Evolutionary conservation across 108 stramenopile genomes (phyloP).

Genomic region (Aurantiochytrium sp.): DNA sequence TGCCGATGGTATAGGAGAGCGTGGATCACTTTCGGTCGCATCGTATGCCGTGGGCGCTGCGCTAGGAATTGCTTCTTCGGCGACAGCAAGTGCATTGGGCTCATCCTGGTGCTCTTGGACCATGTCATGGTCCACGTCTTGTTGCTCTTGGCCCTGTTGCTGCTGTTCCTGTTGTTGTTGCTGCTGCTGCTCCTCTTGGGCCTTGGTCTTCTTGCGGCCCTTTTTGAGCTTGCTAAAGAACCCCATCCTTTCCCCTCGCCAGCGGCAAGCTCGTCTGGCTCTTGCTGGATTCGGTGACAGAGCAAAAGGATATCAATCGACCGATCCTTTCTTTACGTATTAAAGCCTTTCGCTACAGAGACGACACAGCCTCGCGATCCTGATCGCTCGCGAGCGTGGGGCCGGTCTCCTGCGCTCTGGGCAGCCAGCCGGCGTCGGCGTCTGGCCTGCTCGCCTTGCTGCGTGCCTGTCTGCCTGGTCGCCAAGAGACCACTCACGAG

Average conservation of each 20-base stretch:
- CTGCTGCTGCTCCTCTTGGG: not conserved
- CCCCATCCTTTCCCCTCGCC: not conserved
- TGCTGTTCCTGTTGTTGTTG: not conserved
- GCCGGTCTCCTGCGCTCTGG: too few species aligned
- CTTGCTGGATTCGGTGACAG: too few species aligned
- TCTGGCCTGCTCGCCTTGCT: too few species aligned
- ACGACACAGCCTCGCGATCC: too few species aligned
- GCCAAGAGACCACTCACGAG: too few species aligned
- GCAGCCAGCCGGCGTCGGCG: too few species aligned
- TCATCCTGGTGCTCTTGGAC: not conserved
- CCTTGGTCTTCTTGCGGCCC: not conserved
- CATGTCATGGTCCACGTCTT: not conserved
- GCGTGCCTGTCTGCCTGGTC: too few species aligned
- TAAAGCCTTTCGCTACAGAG: too few species aligned
- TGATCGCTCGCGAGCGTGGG: too few species aligned
- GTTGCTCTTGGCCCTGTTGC: not conserved
- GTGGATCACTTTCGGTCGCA: not conserved
- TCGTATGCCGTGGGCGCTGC: not conserved
- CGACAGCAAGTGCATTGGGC: not conserved
- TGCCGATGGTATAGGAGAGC: not conserved
- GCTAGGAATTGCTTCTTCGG: not conserved
- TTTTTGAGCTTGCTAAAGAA: conserved; percentile 15
- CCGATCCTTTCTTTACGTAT: too few species aligned
- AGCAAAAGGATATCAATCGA: too few species aligned
- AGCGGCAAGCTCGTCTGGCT: too few species aligned